Evolutionary conservation across 116 monocot genomes (phyloP), one percentile per base, ranked within the genome.

Genomic region (Zostera marina): DNA sequence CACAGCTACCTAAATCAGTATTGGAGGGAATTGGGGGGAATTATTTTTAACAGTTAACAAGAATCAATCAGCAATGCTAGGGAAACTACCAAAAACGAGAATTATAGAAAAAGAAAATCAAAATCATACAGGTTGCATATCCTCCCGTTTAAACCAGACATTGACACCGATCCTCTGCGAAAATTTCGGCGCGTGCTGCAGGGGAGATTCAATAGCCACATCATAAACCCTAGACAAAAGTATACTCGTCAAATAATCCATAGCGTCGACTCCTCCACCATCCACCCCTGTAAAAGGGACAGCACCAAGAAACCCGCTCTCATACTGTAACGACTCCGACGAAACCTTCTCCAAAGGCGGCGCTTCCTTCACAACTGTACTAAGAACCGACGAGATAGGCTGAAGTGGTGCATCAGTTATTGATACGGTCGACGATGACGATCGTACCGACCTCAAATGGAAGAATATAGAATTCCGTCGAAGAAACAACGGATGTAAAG

Each of bases 61-160:
- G n/a, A n/a, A n/a, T n/a, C n/a, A n/a, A n/a, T n/a, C n/a, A n/a
- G n/a, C n/a, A n/a, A n/a, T n/a, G n/a, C n/a, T n/a, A n/a, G n/a
- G n/a, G n/a, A n/a, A n/a, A n/a, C n/a, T n/a, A n/a, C n/a, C n/a
- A n/a, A 47, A 3, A 13, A 14, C 39, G 39, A 13, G 22, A 53
- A 53, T 9, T 3, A 25, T 40, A 9, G 40, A 46, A 24, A 2
- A 4, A 47, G 46, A 9, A 38, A 41, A 6, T n/a, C 8, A 25
- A 7, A 8, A 26, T 16, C 53, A 63, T 68, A 98, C 98, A 8
- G 85, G 89, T 61, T 98, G 98, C 72, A 98, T 47, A 53, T 98
- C 98, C 72, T 98, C 98, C 12, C 98, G 54, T 74, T 98, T 98
- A 69, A 98, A 77, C 76, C 66, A 86, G 39, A 98, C n/a, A 59